Evolutionary conservation across 306 rosid genomes (phyloP).

Genomic region (Cercis canadensis): DNA sequence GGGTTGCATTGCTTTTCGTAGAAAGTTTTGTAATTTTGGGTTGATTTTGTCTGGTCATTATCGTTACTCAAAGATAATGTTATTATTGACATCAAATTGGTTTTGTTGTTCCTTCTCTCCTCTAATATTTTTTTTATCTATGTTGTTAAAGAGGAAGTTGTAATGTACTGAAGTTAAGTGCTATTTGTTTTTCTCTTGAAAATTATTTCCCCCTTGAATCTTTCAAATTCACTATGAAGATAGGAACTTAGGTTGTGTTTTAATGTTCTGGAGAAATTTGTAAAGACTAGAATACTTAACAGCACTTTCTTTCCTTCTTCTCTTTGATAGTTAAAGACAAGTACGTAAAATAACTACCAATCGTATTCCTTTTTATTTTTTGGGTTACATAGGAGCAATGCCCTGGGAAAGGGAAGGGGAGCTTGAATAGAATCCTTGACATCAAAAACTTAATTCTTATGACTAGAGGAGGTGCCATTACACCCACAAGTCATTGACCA

Average conservation of each 20-base stretch:
- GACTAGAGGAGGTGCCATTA: too few relatives aligned
- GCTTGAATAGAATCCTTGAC: too few relatives aligned
- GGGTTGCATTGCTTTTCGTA: not conserved
- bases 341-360: not conserved
- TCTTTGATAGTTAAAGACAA: constrained; percentile 9
- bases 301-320: constrained; percentile 13
- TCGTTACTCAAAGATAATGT: not conserved
- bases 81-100: not conserved
- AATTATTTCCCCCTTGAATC: not conserved
- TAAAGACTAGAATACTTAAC: not conserved
- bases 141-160: constrained; percentile 42
- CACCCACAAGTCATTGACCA: not conserved
- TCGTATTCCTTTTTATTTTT: too few relatives aligned
- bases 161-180: not conserved
- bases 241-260: not conserved
- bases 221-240: not conserved
- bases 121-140: not conserved
- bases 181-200: not conserved
- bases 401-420: too few relatives aligned
- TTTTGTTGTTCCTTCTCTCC: not conserved
- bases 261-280: constrained; percentile 10
- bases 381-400: too few relatives aligned
- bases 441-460: too few relatives aligned
- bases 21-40: not conserved
- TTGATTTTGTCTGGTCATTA: not conserved